Base-by-base conservation (phyloP, 2,329 filamentous ascomycete species). In the Zarea fungicola region DNA sequence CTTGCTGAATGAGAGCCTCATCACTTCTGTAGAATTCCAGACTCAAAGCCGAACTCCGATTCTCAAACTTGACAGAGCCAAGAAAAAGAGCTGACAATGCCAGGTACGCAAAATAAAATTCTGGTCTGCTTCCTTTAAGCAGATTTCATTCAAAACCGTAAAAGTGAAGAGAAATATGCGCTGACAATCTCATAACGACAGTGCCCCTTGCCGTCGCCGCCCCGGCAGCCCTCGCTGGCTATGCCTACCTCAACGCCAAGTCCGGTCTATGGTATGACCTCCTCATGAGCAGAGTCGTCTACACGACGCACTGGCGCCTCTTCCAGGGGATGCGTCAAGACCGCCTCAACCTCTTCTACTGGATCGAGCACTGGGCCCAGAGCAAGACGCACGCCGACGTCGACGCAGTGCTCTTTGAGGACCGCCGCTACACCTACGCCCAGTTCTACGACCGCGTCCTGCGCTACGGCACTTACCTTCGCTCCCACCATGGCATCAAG, bases 241-340 rank as follows among this genome's bases (percentile, higher is more conserved):
- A 85, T n/a, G 85, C 87, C 26, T 95, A 95, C 64, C 65, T 92
- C 57, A 89, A 93, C 61, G 89, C 86, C 35, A 83, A 79, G 62
- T 77, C 76, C 51, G 75, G 78, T 6, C 57, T 91, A 37, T 82
- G 73, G 62, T 83, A 87, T 62, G 89, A 95, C 65, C 64, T 72
- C 36, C 62, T 67, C 7, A 63, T 90, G 14, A 59, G 92, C n/a
- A 72, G 69, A 28, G 74, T 75, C 45, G 65, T 80, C 32, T 31
- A 80, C 11, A 73, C 72, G 25, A 66, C 75, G 16, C 57, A 70
- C 11, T 52, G 76, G 34, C 68, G 66, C 16, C 63, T 73, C 39
- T 60, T 64, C 8, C 63, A 72, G 52, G 73, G 76, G 54, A 73
- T 83, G 58, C 73, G 72, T 46, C 69, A 67, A 19, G 85, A 86